Evolutionary conservation across 2,329 filamentous ascomycete species (phyloP), one percentile per base, ranked within the genome.

Genomic region (Hirsutella thompsonii): DNA sequence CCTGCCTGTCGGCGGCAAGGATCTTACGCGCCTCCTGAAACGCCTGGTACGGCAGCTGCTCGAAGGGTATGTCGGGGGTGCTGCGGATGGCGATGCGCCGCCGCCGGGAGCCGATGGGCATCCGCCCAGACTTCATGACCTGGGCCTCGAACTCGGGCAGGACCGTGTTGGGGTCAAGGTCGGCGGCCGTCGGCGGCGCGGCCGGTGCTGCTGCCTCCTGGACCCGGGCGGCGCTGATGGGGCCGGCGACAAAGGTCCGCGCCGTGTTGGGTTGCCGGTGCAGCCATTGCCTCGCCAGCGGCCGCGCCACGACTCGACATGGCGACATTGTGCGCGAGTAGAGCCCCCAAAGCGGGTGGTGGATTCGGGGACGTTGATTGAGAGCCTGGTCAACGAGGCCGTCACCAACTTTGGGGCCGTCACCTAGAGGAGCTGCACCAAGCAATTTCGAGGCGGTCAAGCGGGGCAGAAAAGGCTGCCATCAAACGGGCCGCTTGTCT

Each of bases 1-100:
- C 76, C 49, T 79, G 69, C 33, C 90, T 77, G 59, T 98, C 92
- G 41, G 76, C 76, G 40, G 79, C 72, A 42, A 98, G 68, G 38
- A 96, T 64, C 58, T 87, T 85, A 47, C 89, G 78, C 33, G 92
- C 92, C 66, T 95, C 89, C 64, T 98, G 92, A 68, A 96, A 98
- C 63, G 86, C 92, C 71, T 96, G 90, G 66, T 93, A 98, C 16
- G 92, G 92, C 50, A 98, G 69, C 58, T 90, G 83, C 67, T 94
- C 87, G 57, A 98, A 95, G 20, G 89, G 87, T 38, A 94, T 67
- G 53, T 81, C 74, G 46, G 72, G 64, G 30, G 67, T 74, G 52
- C 67, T 75, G 54, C 72, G 77, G 45, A 89, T 61, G 21, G 83
- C 83, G 21, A 79, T 76, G 57, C 90, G 81, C 47, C 89, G 81